A percentile compares a stretch with the other conserved stretches of the same genome.
Conservation (phyloP, 306 rosid genomes). For the Quercus mongolica region DNA sequence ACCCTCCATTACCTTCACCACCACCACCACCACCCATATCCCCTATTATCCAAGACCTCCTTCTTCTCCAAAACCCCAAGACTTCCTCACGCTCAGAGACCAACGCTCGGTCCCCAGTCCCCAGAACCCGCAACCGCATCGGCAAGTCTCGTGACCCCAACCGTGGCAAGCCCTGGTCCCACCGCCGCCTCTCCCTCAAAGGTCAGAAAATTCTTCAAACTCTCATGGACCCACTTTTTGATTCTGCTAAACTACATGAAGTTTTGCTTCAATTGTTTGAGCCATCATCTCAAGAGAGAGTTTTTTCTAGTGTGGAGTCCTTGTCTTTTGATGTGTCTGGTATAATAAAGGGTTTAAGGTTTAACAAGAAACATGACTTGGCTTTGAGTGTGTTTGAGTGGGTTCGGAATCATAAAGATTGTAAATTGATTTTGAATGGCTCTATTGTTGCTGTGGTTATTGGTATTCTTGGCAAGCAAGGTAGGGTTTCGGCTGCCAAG, state of each 20-base stretch:
- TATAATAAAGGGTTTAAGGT: constrained; percentile 62
- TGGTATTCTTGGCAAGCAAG: constrained; percentile 68
- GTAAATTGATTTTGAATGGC: constrained; percentile 30
- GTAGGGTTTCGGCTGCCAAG: constrained; percentile 52
- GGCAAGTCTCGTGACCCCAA: constrained; percentile 64
- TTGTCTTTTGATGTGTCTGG: constrained; percentile 52
- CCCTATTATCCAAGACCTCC: constrained; percentile 50
- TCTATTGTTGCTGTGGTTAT: constrained; percentile 63
- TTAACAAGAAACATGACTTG: constrained; percentile 47
- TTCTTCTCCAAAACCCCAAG: constrained; percentile 17
- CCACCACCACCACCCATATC: constrained; percentile 26
- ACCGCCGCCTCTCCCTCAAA: constrained; percentile 47
- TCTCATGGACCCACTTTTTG: constrained; percentile 41
- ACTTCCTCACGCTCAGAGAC: background rate
- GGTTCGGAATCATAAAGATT: constrained; percentile 37
- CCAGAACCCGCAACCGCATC: constrained; percentile 42
- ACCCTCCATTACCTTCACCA: constrained; percentile 33
- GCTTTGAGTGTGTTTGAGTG: constrained; percentile 63
- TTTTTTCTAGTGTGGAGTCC: constrained; percentile 16
- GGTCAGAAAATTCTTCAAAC: constrained; percentile 53
- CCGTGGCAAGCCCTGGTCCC: constrained; percentile 79
- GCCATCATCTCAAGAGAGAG: constrained; percentile 7
- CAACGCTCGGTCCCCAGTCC: constrained; percentile 7
- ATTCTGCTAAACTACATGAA: constrained; percentile 25
- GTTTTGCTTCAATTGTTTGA: constrained; percentile 32